Evolutionary conservation across 495 filamentous ascomycete genomes (phyloP).

Genomic region (Podospora didyma): DNA sequence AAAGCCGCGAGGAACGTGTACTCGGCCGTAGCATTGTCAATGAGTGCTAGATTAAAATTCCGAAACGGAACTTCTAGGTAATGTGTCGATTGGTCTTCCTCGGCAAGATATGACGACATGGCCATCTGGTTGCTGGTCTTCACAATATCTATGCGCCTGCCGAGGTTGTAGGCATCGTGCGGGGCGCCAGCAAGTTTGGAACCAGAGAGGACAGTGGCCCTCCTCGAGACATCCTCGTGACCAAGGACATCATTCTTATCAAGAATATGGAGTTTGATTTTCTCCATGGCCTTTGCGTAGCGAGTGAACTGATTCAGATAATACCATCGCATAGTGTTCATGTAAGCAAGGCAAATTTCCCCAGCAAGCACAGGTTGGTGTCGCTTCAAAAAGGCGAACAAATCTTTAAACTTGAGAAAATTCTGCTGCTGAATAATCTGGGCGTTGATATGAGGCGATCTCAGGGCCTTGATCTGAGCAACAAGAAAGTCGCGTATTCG

Average conservation of each 20-base stretch:
- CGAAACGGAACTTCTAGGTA: constrained; percentile 87
- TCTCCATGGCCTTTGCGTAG: constrained; percentile 77
- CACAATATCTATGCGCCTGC: constrained; percentile 76
- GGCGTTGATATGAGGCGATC: constrained; percentile 92
- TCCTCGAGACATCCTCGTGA: constrained; percentile 64
- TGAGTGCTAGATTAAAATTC: constrained; percentile 87
- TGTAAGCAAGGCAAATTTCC: constrained; percentile 88
- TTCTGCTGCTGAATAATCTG: constrained; percentile 92
- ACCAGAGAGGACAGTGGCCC: constrained; percentile 45
- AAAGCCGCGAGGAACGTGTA: constrained; percentile 90
- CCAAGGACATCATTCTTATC: constrained; percentile 85
- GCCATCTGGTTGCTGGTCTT: constrained; percentile 66
- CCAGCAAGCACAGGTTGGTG: constrained; percentile 75
- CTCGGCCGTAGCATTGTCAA: constrained; percentile 93
- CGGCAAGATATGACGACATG: constrained; percentile 74
- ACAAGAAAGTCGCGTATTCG: constrained; percentile 92
- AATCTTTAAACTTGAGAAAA: constrained; percentile 80
- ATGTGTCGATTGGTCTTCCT: constrained; percentile 80
- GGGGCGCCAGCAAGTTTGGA: constrained; percentile 54
- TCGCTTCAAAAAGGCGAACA: constrained; percentile 77
- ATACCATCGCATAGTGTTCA: constrained; percentile 99
- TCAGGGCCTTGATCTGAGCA: constrained; percentile 83
- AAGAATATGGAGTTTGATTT: constrained; percentile 74
- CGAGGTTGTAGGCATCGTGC: constrained; percentile 84
- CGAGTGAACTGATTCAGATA: constrained; percentile 88